Evolutionary conservation across 257 asterid genomes (phyloP), one percentile per base, ranked within the genome.

Genomic region (Knoxia roxburghii): DNA sequence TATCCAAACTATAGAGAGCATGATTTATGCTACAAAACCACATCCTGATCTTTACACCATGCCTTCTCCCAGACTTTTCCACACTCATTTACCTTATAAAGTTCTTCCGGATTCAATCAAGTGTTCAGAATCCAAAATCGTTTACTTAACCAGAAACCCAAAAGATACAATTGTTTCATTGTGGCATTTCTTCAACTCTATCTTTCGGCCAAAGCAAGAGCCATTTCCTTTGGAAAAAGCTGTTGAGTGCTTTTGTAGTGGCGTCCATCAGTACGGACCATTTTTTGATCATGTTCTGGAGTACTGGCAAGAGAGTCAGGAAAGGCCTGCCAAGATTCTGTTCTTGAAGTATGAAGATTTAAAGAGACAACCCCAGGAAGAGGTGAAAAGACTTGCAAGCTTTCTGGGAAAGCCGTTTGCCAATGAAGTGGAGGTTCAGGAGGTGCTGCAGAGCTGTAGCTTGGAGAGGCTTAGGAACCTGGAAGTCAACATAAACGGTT

Each of bases 121-220:
- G 21, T 52, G 30, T 21, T 33, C 78, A 15, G 67, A 23, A 3
- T 70, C 77, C 75, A 76, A 76, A 61, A 68, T 80, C 23, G 82
- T 76, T 35, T 80, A 75, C 72, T 50, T 76, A 32, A 49, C 84
- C 50, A 62, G 77, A 35, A 79, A 80, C 60, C 84, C 80, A 2
- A 80, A 80, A 20, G 82, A 80, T 56, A 80, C 82, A 2, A 45
- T 80, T 2, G 72, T 80, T 1, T 77, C 82, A 0, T 52, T 64
- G 15, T 80, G 84, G 82, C 80, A 80, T 39, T 80, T 80, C 41
- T 55, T 71, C 69, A 80, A 80, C 61, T 67, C 74, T 30, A 80
- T 77, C 30, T 72, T 74, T 35, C 33, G 77, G 66, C 61, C 62
- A 32, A 51, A 65, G 68, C 69, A 57, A 63, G 84, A 73, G 15